Evolutionary conservation across 75 land plant genomes (phyloP).

Genomic region (Chamaecyparis obtusa): DNA sequence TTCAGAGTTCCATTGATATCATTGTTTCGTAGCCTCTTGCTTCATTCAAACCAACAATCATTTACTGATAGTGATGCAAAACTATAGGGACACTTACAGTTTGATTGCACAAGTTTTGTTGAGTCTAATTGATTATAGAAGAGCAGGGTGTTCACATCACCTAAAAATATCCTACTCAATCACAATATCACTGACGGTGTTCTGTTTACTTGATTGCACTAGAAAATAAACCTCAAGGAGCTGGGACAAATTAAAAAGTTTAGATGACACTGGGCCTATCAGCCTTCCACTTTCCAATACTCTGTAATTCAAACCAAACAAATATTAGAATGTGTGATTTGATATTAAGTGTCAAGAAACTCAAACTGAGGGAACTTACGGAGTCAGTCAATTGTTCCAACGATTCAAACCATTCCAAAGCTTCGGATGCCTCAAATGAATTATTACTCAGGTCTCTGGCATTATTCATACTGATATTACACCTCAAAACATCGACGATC

Average conservation of each 20-base stretch:
- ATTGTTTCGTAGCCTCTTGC: conserved; percentile 55
- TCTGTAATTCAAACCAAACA: conserved; percentile 16
- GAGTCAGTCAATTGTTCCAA: conserved; percentile 39
- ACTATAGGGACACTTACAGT: neutral
- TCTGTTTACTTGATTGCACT: neutral
- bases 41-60: neutral
- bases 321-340: conserved; percentile 12
- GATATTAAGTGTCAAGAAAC: neutral
- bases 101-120: no score
- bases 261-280: conserved; percentile 31
- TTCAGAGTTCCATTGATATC: conserved; percentile 37
- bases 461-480: neutral
- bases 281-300: conserved; percentile 38
- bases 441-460: conserved; percentile 65
- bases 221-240: conserved; percentile 34
- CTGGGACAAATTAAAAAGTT: conserved; percentile 39
- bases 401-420: conserved; percentile 48
- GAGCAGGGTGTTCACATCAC: neutral
- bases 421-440: conserved; percentile 37
- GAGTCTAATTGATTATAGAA: no score
- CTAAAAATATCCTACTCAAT: neutral
- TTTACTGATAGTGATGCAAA: neutral
- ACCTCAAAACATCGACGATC: neutral
- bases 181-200: neutral
- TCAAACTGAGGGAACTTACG: conserved; percentile 42